These are phyloP conservation scores for Phlebiopsis gigantea DNA, from an alignment of 768 basidiomycete genomes.

Conservation along the genomic window DNA sequence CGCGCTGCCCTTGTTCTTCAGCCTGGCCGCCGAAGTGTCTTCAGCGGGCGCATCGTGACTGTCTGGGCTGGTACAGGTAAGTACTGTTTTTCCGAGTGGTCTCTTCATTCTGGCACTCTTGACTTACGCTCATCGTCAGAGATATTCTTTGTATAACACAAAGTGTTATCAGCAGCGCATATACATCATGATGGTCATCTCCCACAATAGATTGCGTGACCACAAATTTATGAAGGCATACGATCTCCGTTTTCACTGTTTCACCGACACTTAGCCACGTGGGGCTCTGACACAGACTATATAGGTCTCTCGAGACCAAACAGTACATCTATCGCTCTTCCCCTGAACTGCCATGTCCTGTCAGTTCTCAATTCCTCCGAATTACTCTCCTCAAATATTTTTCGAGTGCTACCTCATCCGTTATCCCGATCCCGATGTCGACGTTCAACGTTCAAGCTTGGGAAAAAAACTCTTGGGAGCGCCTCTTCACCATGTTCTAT, in stretches of 20 bases:
- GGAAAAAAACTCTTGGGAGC: background rate
- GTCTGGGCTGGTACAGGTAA: background rate
- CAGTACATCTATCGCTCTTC: too few species aligned
- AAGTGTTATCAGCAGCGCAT: background rate
- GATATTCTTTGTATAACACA: background rate
- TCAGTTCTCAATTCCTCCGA: background rate
- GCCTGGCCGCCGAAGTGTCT: too few species aligned
- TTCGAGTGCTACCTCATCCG: background rate
- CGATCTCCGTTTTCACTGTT: too few species aligned
- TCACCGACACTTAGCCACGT: too few species aligned
- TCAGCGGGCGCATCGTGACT: background rate
- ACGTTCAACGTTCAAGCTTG: background rate
- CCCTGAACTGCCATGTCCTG: background rate
- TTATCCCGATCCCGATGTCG: background rate
- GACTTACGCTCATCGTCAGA: background rate
- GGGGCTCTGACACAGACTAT: too few species aligned
- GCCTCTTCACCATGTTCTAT: background rate
- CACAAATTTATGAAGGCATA: too few species aligned
- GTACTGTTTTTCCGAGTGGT: background rate
- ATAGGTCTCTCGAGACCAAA: too few species aligned
- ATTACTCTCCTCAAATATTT: background rate
- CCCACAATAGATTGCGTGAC: too few species aligned
- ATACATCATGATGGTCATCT: background rate
- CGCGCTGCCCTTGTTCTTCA: background rate
- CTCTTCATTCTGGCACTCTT: too few species aligned